Percentiles rank a stretch among this genome's conserved stretches.
These are phyloP conservation scores for Coleophoma cylindrospora DNA, from an alignment of 2,329 filamentous ascomycete genomes.

Conservation along the genomic window DNA sequence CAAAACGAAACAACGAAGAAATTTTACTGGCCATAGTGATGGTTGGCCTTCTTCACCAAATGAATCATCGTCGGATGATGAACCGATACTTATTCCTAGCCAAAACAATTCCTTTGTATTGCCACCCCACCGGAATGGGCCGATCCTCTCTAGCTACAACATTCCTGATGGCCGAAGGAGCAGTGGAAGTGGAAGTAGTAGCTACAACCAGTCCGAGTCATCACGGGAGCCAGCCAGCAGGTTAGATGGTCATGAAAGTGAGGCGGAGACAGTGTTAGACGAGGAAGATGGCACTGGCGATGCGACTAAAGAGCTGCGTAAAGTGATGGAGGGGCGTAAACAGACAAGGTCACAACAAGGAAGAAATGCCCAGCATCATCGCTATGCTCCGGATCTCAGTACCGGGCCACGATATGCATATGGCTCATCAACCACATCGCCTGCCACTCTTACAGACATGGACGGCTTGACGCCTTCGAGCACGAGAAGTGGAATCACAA, in stretches of 20 bases:
- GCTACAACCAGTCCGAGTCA: constrained; percentile 23
- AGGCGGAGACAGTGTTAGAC: constrained; percentile 53
- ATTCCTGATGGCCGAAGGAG: constrained; percentile 11
- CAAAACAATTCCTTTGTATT: constrained; percentile 48
- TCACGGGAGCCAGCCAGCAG: constrained; percentile 20
- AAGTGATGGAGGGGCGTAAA: constrained; percentile 34
- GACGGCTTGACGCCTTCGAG: constrained; percentile 41
- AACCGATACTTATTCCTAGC: constrained; percentile 60
- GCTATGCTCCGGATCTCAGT: constrained; percentile 12
- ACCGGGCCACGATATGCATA: constrained; percentile 16
- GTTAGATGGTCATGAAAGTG: constrained; percentile 40
- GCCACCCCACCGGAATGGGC: constrained; percentile 16
- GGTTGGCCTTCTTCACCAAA: constrained; percentile 40
- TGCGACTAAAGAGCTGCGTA: constrained; percentile 55
- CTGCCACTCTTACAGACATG: constrained; percentile 34
- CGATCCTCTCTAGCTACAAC: constrained; percentile 17
- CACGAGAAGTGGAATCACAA: constrained; percentile 31
- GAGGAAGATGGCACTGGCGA: constrained; percentile 44
- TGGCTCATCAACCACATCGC: constrained; percentile 35
- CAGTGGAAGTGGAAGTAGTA: constrained; percentile 16
- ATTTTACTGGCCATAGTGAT: constrained; percentile 15
- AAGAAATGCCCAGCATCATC: constrained; percentile 16
- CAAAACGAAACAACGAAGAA: constrained; percentile 11
- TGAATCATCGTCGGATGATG: constrained; percentile 57
- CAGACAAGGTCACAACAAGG: constrained; percentile 12